These are phyloP conservation scores for Arachis hypogaea DNA, from an alignment of 306 rosid species.

Conservation along the genomic window DNA sequence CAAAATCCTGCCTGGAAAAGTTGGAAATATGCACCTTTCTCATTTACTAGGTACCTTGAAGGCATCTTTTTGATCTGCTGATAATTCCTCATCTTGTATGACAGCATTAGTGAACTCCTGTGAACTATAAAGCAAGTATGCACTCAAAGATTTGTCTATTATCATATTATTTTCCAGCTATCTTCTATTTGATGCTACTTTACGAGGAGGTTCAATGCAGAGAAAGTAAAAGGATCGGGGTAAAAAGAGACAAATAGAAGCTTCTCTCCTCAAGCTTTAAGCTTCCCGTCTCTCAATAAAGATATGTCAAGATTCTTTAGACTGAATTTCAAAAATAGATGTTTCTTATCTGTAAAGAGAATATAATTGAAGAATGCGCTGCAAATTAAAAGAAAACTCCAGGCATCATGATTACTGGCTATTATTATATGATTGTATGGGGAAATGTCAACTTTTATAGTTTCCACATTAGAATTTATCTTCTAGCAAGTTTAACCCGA, in stretches of 20 bases:
- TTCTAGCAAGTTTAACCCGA: conserved; percentile 15
- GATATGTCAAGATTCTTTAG: not conserved
- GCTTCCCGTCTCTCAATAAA: too few relatives aligned
- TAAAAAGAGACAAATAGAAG: too few relatives aligned
- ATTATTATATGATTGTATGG: not conserved
- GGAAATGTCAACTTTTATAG: not conserved
- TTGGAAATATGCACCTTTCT: not conserved
- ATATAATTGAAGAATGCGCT: conserved; percentile 8
- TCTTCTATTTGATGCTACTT: too few relatives aligned
- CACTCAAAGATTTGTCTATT: not conserved
- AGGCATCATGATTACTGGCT: not conserved
- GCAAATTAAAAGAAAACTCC: conserved; percentile 3
- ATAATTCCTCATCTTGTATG: conserved; percentile 61
- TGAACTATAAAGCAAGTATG: conserved; percentile 27
- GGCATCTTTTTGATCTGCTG: conserved; percentile 62
- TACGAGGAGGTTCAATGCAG: too few relatives aligned
- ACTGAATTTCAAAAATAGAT: conserved; percentile 3
- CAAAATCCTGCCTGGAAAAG: not conserved
- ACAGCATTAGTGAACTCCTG: conserved; percentile 72
- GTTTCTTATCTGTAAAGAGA: conserved; percentile 3
- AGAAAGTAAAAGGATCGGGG: too few relatives aligned
- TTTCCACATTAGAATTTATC: not conserved
- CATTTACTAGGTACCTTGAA: conserved; percentile 55
- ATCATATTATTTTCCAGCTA: too few relatives aligned
- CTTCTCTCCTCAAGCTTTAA: too few relatives aligned